These are phyloP conservation scores for Jatropha curcas DNA, from an alignment of 345 rosid species.

Conservation along the genomic window DNA sequence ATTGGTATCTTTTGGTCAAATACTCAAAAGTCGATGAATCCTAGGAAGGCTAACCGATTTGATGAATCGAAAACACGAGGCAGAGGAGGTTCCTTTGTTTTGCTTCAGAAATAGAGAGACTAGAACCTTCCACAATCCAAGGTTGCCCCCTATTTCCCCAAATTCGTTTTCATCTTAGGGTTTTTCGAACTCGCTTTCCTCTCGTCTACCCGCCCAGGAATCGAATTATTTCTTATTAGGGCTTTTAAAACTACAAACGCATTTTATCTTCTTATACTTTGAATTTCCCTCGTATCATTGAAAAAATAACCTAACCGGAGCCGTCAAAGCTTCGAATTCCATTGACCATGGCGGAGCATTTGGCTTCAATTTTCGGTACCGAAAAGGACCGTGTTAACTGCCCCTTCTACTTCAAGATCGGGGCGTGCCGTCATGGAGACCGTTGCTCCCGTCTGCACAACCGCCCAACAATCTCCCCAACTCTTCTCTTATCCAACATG, in stretches of 20 bases:
- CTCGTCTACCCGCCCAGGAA: not conserved
- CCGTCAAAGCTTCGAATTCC: not conserved
- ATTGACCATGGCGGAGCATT: constrained; percentile 82
- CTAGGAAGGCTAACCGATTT: too few species aligned
- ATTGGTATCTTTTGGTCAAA: too few species aligned
- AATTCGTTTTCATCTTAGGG: not conserved
- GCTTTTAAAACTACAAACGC: not conserved
- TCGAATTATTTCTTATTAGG: not conserved
- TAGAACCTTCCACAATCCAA: constrained; percentile 14
- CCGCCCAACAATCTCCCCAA: constrained; percentile 77
- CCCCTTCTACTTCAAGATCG: constrained; percentile 86
- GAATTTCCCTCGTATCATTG: not conserved
- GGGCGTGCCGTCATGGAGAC: constrained; percentile 91
- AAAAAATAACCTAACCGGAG: not conserved
- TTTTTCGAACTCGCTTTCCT: not conserved
- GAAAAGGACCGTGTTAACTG: constrained; percentile 89
- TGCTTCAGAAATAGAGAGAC: constrained; percentile 5
- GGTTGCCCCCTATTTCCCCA: not conserved
- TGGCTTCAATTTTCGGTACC: constrained; percentile 85
- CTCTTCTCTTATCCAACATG: constrained; percentile 77
- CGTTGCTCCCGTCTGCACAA: constrained; percentile 90
- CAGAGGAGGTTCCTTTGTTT: not conserved
- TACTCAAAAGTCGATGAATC: too few species aligned
- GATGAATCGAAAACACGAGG: not conserved
- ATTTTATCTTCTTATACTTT: not conserved